Base-by-base conservation (phyloP, 306 rosid genomes). In the Begonia peltatifolia region DNA sequence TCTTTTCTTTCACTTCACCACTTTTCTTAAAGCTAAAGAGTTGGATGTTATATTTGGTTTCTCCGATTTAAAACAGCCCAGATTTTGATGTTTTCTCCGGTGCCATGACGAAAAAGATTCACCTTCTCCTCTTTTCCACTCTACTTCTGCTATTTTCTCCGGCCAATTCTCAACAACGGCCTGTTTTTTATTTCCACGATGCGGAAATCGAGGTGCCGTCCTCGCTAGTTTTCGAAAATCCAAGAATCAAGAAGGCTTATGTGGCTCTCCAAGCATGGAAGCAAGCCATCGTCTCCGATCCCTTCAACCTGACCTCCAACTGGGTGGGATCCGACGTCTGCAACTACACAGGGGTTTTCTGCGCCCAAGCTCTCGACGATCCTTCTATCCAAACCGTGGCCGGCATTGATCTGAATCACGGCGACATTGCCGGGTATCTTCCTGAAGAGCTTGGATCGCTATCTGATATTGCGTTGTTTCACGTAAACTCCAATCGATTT, bases 361-460 rank as follows among this genome's bases (percentile, higher is more conserved):
- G 94, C 61, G 54, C 84, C 13, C 44, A 13, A 1, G 76, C 86
- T 1, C 63, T 13, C 0, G 82, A 74, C 2, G 65, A 76, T 66
- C 72, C 82, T 0, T 66, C 52, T 15, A 14, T 79, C 60, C 65
- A 59, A 10, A 80, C 82, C 0, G 88, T 86, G 0, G 93, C 85
- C 4, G 93, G 93, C 55, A 75, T 82, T 46, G 95, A 86, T 66
- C 80, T 82, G 49, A 86, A 86, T 71, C 85, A 86, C 14, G 76
- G 65, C 4, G 82, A 76, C 75, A 87, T 87, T 61, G 89, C 94
- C 2, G 94, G 84, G 4, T 64, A 78, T 22, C 77, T 87, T 41
- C 96, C 94, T 0, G 74, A 77, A 49, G 82, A 78, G 60, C 87
- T 87, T 11, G 84, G 80, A 0, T 57, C 72, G 0, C 70, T 80